Evolutionary conservation across 306 rosid genomes (phyloP).

Genomic region (Vicia faba): DNA sequence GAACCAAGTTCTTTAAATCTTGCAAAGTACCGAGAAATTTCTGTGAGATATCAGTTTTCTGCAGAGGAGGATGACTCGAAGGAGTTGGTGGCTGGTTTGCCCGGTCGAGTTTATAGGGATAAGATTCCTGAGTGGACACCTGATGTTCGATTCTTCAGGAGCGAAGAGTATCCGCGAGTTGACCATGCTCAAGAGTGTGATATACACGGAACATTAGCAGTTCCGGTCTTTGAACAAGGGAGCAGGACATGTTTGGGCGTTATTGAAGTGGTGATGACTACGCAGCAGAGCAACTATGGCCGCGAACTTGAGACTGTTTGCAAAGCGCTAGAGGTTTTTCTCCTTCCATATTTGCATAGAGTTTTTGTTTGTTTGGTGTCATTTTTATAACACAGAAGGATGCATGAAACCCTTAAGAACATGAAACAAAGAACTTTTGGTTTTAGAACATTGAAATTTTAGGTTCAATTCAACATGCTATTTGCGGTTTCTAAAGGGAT

Average conservation of each 20-base stretch:
- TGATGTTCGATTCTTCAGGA: constrained; percentile 76
- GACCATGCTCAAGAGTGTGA: constrained; percentile 67
- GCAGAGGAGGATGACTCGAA: constrained; percentile 63
- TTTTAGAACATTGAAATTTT: constrained; percentile 23
- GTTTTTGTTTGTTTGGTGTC: constrained; percentile 22
- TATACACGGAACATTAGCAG: constrained; percentile 81
- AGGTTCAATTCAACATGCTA: constrained; percentile 12
- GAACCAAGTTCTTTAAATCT: constrained; percentile 60
- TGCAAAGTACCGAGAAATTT: constrained; percentile 64
- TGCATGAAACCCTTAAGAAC: neutral
- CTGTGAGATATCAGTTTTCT: constrained; percentile 60
- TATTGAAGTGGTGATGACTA: constrained; percentile 82
- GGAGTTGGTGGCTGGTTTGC: constrained; percentile 65
- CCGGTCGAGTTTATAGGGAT: constrained; percentile 75
- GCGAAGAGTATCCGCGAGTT: constrained; percentile 81
- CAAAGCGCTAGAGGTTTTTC: constrained; percentile 91
- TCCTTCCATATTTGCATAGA: constrained; percentile 25
- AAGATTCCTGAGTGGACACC: constrained; percentile 99
- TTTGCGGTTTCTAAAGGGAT: neutral
- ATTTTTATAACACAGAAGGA: neutral
- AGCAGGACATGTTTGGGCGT: constrained; percentile 84
- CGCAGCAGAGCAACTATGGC: constrained; percentile 65
- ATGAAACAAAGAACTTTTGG: constrained; percentile 26
- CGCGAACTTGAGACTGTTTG: constrained; percentile 74
- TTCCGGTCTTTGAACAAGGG: constrained; percentile 83